Percentiles rank a stretch among this genome's conserved stretches.
Conservation (phyloP, 176 grass and related monocot genomes). For the Coix lacrymajobi region DNA sequence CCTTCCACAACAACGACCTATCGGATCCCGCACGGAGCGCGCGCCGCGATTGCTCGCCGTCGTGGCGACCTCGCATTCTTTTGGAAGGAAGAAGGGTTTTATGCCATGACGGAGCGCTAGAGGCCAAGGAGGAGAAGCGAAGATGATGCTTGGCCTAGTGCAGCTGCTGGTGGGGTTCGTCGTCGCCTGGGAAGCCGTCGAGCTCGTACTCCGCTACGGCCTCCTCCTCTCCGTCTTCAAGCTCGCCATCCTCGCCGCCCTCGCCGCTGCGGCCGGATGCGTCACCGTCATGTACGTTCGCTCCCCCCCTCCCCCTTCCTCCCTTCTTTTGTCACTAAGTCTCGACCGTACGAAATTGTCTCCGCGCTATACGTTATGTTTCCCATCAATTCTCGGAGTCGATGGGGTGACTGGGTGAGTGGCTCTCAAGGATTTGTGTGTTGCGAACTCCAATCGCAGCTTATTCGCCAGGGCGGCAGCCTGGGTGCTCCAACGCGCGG, state of each 20-base stretch:
- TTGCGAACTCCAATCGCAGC: slow-evolving; percentile 42
- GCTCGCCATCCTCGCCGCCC: slow-evolving; percentile 1
- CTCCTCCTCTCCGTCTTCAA: slow-evolving; percentile 41
- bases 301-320: not conserved
- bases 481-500: slow-evolving; percentile 46
- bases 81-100: not conserved
- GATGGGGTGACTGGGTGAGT: not conserved
- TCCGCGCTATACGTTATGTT: not conserved
- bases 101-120: slow-evolving; percentile 10
- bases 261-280: slow-evolving; percentile 18
- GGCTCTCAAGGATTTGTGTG: not conserved
- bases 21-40: slow-evolving; percentile 2
- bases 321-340: too few species aligned
- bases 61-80: not conserved
- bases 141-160: slow-evolving; percentile 35
- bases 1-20: not conserved
- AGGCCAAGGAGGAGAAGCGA: not conserved
- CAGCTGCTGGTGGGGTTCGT: slow-evolving; percentile 52
- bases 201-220: slow-evolving; percentile 49
- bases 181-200: slow-evolving; percentile 41
- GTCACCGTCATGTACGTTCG: slow-evolving; percentile 11
- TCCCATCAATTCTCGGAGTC: slow-evolving; percentile 8
- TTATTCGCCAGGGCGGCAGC: slow-evolving; percentile 50
- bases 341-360: not conserved
- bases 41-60: not conserved